Percentiles rank a stretch among this genome's conserved stretches.
Evolutionary conservation across 768 basidiomycete species (phyloP).

Genomic region (Rhizopogon vinicolor): DNA sequence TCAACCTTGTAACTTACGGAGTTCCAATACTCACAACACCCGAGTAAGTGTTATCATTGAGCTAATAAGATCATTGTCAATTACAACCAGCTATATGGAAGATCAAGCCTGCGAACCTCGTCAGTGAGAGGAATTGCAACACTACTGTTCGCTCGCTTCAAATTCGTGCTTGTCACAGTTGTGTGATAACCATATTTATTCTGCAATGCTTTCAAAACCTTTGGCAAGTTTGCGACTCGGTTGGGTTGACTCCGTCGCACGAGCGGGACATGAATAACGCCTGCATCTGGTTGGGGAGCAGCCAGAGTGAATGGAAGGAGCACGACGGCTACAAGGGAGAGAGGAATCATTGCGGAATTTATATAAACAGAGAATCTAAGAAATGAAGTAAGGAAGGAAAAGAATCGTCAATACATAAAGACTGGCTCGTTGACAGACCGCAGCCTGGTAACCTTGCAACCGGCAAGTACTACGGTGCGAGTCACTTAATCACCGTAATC

Average conservation of each 20-base stretch:
- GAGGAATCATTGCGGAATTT: slow-evolving; percentile 10
- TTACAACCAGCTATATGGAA: too few relatives aligned
- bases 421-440: too few relatives aligned
- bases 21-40: slow-evolving; percentile 52
- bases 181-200: slow-evolving; percentile 21
- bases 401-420: neutral
- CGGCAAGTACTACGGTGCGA: too few relatives aligned
- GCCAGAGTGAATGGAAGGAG: slow-evolving; percentile 27
- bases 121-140: slow-evolving; percentile 40
- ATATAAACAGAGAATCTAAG: neutral
- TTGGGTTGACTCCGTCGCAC: too few relatives aligned
- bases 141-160: slow-evolving; percentile 31
- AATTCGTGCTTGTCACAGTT: neutral
- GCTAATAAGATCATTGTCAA: slow-evolving; percentile 25
- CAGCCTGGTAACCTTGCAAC: too few relatives aligned
- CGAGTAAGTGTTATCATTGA: slow-evolving; percentile 54
- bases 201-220: too few relatives aligned
- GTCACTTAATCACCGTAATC: too few relatives aligned
- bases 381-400: neutral
- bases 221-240: too few relatives aligned
- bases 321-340: slow-evolving; percentile 20
- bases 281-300: slow-evolving; percentile 11
- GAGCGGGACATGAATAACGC: slow-evolving; percentile 33
- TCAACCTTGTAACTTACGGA: slow-evolving; percentile 43
- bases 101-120: slow-evolving; percentile 35